Evolutionary conservation across 257 asterid species (phyloP).

Genomic region (Plectranthus barbatus): DNA sequence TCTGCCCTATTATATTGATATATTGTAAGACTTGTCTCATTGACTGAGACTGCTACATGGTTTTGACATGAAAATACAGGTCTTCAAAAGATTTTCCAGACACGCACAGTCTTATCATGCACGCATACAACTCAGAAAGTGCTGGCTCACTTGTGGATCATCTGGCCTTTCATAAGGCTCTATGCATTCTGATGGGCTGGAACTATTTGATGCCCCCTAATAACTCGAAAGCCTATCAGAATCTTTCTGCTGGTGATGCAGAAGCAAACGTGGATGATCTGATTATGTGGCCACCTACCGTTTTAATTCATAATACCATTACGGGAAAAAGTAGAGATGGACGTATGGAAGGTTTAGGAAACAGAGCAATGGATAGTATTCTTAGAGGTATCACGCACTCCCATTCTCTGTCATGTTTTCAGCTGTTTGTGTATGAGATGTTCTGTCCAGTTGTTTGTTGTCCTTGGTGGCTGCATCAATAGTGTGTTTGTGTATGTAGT

Average conservation of each 20-base stretch:
- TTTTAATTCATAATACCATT: conserved; percentile 75
- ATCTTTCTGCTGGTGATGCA: conserved; percentile 62
- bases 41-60: conserved; percentile 35
- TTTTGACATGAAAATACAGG: conserved; percentile 79
- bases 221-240: conserved; percentile 80
- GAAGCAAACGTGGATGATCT: conserved; percentile 69
- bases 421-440: conserved; percentile 19
- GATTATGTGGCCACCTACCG: conserved; percentile 95
- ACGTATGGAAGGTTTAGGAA: conserved; percentile 95
- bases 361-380: conserved; percentile 84
- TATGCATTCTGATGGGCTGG: conserved; percentile 97
- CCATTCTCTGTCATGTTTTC: conserved; percentile 21
- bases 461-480: conserved; percentile 12
- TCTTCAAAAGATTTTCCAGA: conserved; percentile 70
- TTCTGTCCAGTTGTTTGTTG: conserved; percentile 12
- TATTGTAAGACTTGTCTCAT: conserved; percentile 17
- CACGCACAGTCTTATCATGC: conserved; percentile 82
- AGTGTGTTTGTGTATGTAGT: conserved; percentile 7
- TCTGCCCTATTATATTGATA: conserved; percentile 18
- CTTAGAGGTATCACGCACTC: conserved; percentile 73
- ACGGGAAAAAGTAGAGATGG: conserved; percentile 85
- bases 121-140: conserved; percentile 61
- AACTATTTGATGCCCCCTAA: conserved; percentile 71
- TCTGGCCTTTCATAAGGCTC: conserved; percentile 86
- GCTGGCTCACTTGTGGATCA: conserved; percentile 68